A percentile compares a stretch with the other conserved stretches of the same genome.
Evolutionary conservation across 1,284 basidiomycete genomes (phyloP).

Genomic region (Rhodotorula glutinis): DNA sequence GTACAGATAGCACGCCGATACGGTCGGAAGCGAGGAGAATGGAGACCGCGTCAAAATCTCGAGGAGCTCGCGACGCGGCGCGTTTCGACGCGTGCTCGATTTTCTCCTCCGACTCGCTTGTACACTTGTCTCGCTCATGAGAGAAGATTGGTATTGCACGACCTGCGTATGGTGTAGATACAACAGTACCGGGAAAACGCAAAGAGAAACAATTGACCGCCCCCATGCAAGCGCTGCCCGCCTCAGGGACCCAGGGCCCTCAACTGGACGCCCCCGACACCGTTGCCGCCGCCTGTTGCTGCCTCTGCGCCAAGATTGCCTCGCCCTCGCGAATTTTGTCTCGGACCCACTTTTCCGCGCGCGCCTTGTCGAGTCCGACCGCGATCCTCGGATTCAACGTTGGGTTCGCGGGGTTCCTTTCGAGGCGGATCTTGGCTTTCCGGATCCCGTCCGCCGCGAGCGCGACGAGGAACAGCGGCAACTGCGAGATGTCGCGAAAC

Average conservation of each 20-base stretch:
- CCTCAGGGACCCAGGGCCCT: too few relatives aligned
- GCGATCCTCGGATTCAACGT: neutral
- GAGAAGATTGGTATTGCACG: too few relatives aligned
- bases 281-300: neutral
- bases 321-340: neutral
- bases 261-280: too few relatives aligned
- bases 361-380: slow-evolving; percentile 3
- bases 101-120: too few relatives aligned
- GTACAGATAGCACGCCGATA: too few relatives aligned
- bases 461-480: neutral
- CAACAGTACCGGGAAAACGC: neutral
- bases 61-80: neutral
- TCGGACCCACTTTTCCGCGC: slow-evolving; percentile 1
- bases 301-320: too few relatives aligned
- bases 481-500: slow-evolving; percentile 3
- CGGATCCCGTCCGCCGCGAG: slow-evolving; percentile 16
- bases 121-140: too few relatives aligned
- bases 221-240: too few relatives aligned
- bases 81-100: neutral
- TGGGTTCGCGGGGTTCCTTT: too few relatives aligned
- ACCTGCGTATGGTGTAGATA: neutral
- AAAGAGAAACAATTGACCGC: too few relatives aligned
- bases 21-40: too few relatives aligned
- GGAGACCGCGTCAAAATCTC: neutral
- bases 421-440: slow-evolving; percentile 1